phyloP scores from a whole-genome alignment of 2,329 filamentous ascomycete genomes.

The Corinectria fuckeliana region DNA sequence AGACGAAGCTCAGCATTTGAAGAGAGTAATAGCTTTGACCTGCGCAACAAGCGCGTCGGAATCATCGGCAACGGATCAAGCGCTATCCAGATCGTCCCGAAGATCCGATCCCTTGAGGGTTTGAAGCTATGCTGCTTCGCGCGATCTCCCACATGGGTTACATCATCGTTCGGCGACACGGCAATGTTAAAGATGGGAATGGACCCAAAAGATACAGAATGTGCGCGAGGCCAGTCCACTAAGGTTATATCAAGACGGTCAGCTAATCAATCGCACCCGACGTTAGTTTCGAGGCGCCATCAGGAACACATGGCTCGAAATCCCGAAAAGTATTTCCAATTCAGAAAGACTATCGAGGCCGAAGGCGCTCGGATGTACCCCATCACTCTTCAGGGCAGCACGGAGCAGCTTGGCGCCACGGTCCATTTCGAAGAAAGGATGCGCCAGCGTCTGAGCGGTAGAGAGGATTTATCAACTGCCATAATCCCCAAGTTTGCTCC shows the following conservation, averaged over 20 bases:
- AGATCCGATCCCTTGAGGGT: neutral
- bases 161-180: constrained; percentile 4
- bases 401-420: neutral
- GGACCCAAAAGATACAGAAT: constrained; percentile 14
- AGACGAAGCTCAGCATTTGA: no score
- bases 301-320: constrained; percentile 19
- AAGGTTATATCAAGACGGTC: neutral
- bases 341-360: constrained; percentile 15
- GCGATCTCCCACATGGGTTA: constrained; percentile 9
- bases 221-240: neutral
- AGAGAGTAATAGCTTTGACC: neutral
- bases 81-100: constrained; percentile 14
- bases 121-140: constrained; percentile 10
- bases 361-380: constrained; percentile 4
- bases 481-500: constrained; percentile 16
- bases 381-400: constrained; percentile 5
- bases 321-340: constrained; percentile 5
- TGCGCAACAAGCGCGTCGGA: neutral
- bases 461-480: neutral
- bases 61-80: constrained; percentile 14
- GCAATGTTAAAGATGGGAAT: constrained; percentile 16
- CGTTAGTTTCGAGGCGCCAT: constrained; percentile 9
- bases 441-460: neutral
- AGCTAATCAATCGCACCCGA: neutral
- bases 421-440: neutral